Evolutionary conservation across 345 rosid genomes (phyloP), one percentile per base, ranked within the genome.

Genomic region (Crucihimalaya himalaica): DNA sequence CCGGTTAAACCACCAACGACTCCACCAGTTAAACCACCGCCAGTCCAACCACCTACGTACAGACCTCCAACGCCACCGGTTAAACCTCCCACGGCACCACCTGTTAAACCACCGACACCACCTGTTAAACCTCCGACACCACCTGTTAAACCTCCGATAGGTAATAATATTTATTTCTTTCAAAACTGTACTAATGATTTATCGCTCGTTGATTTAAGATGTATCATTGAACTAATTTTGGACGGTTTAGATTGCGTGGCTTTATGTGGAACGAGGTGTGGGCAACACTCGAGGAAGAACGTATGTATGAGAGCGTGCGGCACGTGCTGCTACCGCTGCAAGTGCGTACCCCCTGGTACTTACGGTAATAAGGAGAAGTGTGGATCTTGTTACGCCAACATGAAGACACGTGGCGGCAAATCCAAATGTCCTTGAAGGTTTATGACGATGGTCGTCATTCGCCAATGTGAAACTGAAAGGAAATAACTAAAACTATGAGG

Each of bases 301-400:
- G 12, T 82, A 1, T 94, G 98, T 74, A 29, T 66, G 54, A 84
- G 98, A 78, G 98, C 93, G 19, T 94, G 98, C 84, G 63, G 80
- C 78, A 86, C 96, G 52, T 94, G 98, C 84, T 94, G 98, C 61
- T 81, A 82, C 77, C 77, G 95, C 54, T 94, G 98, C 91, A 94
- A 82, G 70, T 94, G 98, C 21, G 98, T 93, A 54, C 98, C 98
- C 0, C 98, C 97, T 34, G 97, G 98, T 16, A 94, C 97, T 8
- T 89, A 82, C 51, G 98, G 98, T 16, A 91, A 91, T 81, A 83
- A 79, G 20, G 95, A 91, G 78, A 79, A 68, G 71, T 94, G 97
- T 74, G 97, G 98, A 69, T 84, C 81, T 75, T 94, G 98, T 76
- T 94, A 94, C 86, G 89, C 85, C 46, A 84, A 79, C 16, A 88